phyloP scores from a whole-genome alignment of 1,284 basidiomycete species.

The Moesziomyces sp. region DNA sequence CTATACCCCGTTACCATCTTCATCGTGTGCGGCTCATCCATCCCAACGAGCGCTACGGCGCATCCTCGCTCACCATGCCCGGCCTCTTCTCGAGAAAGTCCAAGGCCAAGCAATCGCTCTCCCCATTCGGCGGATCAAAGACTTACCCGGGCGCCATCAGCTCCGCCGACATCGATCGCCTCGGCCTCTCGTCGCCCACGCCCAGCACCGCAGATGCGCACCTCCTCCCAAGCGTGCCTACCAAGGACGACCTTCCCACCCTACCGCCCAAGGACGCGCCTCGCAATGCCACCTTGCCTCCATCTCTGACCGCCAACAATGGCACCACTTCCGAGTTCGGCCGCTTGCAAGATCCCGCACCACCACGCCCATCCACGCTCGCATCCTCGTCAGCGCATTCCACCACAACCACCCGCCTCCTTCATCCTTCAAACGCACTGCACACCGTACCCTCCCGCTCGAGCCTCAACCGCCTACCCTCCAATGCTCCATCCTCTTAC shows the following conservation, averaged over 20 bases:
- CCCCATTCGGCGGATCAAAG: slow-evolving; percentile 4
- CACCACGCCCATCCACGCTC: slow-evolving; percentile 7
- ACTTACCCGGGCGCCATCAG: slow-evolving; percentile 23
- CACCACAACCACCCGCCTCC: slow-evolving; percentile 4
- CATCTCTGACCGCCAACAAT: background rate
- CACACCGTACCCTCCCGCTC: slow-evolving; percentile 6
- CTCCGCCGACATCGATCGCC: slow-evolving; percentile 38
- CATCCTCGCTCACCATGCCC: slow-evolving; percentile 26
- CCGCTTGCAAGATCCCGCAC: slow-evolving; percentile 4
- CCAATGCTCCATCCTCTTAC: slow-evolving; percentile 1
- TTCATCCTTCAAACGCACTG: slow-evolving; percentile 4
- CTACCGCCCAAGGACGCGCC: slow-evolving; percentile 18
- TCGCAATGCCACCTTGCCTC: slow-evolving; percentile 1
- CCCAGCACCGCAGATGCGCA: slow-evolving; percentile 41
- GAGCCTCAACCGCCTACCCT: slow-evolving; percentile 2
- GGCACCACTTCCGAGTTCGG: slow-evolving; percentile 26
- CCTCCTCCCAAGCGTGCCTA: slow-evolving; percentile 33
- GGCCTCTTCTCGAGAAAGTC: slow-evolving; percentile 37
- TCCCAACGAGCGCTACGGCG: no score
- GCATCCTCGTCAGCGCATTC: slow-evolving; percentile 7
- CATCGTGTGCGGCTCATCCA: no score
- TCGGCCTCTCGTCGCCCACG: slow-evolving; percentile 35
- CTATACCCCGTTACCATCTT: no score
- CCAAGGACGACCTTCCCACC: slow-evolving; percentile 37
- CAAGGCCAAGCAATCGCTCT: slow-evolving; percentile 11